A percentile compares a stretch with the other conserved stretches of the same genome.
Evolutionary conservation across 2,329 filamentous ascomycete genomes (phyloP).

Genomic region (Sarocladiaceae sp.): DNA sequence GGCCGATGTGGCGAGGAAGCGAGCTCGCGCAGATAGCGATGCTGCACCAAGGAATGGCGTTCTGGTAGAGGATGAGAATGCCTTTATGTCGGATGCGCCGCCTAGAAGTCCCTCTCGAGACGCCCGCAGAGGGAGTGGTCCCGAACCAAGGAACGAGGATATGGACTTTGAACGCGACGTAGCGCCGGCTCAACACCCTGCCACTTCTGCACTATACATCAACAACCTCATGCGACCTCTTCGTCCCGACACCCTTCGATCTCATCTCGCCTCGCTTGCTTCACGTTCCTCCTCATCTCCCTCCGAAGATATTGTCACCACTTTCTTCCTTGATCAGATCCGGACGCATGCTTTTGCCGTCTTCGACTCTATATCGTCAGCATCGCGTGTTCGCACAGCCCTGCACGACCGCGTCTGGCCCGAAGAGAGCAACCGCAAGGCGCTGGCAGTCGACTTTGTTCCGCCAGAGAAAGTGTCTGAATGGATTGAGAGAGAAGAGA

Average conservation of each 20-base stretch:
- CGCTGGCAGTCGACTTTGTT: slow-evolving; percentile 84
- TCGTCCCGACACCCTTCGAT: slow-evolving; percentile 58
- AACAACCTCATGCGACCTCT: slow-evolving; percentile 85
- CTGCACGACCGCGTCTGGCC: slow-evolving; percentile 82
- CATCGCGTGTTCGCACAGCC: slow-evolving; percentile 66
- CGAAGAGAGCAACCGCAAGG: slow-evolving; percentile 75
- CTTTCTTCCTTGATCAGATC: slow-evolving; percentile 77
- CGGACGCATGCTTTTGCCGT: slow-evolving; percentile 80
- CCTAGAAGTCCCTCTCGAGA: not conserved
- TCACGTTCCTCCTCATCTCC: slow-evolving; percentile 45
- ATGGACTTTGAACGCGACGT: slow-evolving; percentile 31
- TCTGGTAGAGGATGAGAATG: slow-evolving; percentile 1
- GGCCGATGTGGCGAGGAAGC: slow-evolving; percentile 50
- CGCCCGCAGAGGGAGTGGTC: slow-evolving; percentile 43
- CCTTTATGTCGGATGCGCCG: slow-evolving; percentile 1
- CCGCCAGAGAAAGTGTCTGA: slow-evolving; percentile 64
- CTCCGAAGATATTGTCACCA: slow-evolving; percentile 46
- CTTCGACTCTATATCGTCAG: slow-evolving; percentile 63
- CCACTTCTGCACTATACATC: slow-evolving; percentile 78
- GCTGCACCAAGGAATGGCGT: slow-evolving; percentile 9
- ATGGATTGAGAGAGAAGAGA: slow-evolving; percentile 69
- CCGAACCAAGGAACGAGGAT: slow-evolving; percentile 42
- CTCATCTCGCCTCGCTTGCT: slow-evolving; percentile 65
- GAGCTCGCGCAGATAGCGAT: slow-evolving; percentile 33
- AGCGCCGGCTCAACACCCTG: slow-evolving; percentile 59